Evolutionary conservation across 345 rosid genomes (phyloP), one percentile per base, ranked within the genome.

Genomic region (Acer campestre): DNA sequence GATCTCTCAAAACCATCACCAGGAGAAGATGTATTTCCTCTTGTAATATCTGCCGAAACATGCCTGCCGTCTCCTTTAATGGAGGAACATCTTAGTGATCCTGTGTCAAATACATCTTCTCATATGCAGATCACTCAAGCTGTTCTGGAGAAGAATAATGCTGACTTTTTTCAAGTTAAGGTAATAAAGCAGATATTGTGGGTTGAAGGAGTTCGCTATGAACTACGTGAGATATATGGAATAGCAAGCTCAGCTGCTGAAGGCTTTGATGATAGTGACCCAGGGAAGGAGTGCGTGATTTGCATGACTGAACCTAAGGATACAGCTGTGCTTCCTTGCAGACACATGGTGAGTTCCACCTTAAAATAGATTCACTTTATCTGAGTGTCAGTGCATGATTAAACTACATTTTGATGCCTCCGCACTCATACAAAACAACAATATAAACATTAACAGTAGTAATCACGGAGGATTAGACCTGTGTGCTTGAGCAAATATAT

Each of bases 291-390:
- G 73, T 94, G 98, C 70, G 98, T 92, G 67, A 92, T 94, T 71
- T 94, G 98, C 94, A 88, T 94, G 97, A 89, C 92, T 62, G 96
- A 92, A 84, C 92, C 92, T 22, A 91, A 92, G 89, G 91, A 92
- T 86, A 94, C 97, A 1, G 96, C 96, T 35, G 90, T 88, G 10
- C 78, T 94, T 77, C 98, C 98, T 65, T 94, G 98, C 86, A 84
- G 98, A 56, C 98, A 94, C 85, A 88, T 94, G 98, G 98, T 92
- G 79, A 90, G 88, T 38, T 81, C 75, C 67, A 27, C 25, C 69
- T 74, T 66, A 35, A 35, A 22, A 40, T 72, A 61, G 44, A 31
- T 46, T 68, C 8, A 18, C 29, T 77, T 58, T 68, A 65, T 62
- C 22, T 56, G 61, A 58, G 49, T 38, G 16, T 48, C 40, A 22